A percentile compares a stretch with the other conserved stretches of the same genome.
phyloP scores from a whole-genome alignment of 179 eudicot genomes.

The Carnegiea gigantea region DNA sequence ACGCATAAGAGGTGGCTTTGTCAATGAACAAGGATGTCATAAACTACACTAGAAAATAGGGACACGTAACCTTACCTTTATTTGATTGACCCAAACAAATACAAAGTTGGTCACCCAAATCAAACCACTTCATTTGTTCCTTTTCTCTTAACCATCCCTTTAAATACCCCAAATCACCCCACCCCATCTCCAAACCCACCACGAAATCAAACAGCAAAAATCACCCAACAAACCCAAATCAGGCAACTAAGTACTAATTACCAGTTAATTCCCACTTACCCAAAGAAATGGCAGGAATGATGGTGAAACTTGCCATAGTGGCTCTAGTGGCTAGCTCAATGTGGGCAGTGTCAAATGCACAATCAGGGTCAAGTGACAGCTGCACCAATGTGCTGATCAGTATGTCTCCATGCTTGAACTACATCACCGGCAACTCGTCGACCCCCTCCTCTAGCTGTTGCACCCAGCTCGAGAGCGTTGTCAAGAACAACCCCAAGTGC shows the following conservation, averaged over 20 bases:
- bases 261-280: too few species aligned
- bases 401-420: constrained; percentile 59
- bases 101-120: constrained; percentile 27
- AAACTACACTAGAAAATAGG: not conserved
- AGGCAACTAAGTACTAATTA: not conserved
- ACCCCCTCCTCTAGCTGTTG: constrained; percentile 53
- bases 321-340: constrained; percentile 24
- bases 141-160: constrained; percentile 24
- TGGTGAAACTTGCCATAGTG: constrained; percentile 11
- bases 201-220: not conserved
- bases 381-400: constrained; percentile 53
- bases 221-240: not conserved
- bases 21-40: not conserved
- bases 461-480: constrained; percentile 50
- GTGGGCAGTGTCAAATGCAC: constrained; percentile 22
- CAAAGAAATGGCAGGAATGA: not conserved
- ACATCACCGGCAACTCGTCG: constrained; percentile 51
- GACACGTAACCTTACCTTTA: constrained; percentile 25
- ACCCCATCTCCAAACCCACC: not conserved
- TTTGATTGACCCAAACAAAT: constrained; percentile 22
- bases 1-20: not conserved
- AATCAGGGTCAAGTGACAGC: constrained; percentile 20
- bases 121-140: constrained; percentile 34
- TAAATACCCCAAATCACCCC: constrained; percentile 15
- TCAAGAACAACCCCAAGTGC: constrained; percentile 52